Conservation (phyloP, 75 land plant species). For the Cryptomeria japonica region DNA sequence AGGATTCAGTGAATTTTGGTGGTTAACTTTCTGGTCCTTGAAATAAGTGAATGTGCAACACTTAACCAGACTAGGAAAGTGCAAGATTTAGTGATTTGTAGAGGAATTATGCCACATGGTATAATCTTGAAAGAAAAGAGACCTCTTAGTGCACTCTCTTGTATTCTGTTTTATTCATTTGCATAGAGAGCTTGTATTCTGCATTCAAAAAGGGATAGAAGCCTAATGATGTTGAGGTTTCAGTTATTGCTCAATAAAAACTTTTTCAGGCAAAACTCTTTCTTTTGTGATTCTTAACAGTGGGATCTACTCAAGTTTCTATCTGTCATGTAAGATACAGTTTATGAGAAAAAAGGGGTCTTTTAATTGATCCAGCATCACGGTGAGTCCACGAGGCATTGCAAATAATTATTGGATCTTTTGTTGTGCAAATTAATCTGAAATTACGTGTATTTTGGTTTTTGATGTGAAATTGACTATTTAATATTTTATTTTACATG, state of each 20-base stretch:
- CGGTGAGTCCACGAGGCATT: not conserved
- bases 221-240: not conserved
- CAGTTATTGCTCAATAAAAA: not conserved
- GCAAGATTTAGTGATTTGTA: not conserved
- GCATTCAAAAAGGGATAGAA: not conserved
- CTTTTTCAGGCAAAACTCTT: not conserved
- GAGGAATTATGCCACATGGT: not conserved
- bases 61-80: not conserved
- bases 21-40: not conserved
- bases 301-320: not conserved
- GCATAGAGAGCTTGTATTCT: too few species aligned
- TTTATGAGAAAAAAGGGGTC: not conserved
- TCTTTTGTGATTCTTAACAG: not conserved
- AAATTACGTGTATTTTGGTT: not conserved
- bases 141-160: too few species aligned
- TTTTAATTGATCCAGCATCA: not conserved
- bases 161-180: too few species aligned
- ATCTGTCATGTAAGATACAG: not conserved
- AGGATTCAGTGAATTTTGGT: not conserved
- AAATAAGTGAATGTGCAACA: too few species aligned
- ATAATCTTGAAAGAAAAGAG: too few species aligned
- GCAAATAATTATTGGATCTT: not conserved
- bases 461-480: not conserved
- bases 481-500: not conserved
- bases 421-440: not conserved